Evolutionary conservation across 305 asterid genomes (phyloP).

Genomic region (Fraxinus sp.): DNA sequence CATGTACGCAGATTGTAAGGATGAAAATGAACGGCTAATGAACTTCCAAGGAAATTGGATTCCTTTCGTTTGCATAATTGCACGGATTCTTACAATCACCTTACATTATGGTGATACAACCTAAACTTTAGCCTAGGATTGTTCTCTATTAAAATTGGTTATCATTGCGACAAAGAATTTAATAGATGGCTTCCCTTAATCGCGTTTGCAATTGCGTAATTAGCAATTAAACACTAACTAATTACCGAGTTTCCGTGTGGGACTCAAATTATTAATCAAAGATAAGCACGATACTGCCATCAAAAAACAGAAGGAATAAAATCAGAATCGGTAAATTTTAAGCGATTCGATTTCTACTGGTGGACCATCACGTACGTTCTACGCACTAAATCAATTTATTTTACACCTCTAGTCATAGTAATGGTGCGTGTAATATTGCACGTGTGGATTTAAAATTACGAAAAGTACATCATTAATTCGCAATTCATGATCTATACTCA

Average conservation of each 20-base stretch:
- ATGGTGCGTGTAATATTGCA: no score
- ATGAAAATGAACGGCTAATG: constrained; percentile 33
- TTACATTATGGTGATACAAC: constrained; percentile 12
- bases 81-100: constrained; percentile 21
- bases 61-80: constrained; percentile 25
- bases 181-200: background rate
- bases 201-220: background rate
- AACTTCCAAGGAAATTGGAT: constrained; percentile 30
- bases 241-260: background rate
- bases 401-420: no score
- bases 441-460: background rate
- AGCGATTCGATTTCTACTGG: no score
- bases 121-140: background rate
- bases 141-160: constrained; percentile 3
- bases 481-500: no score
- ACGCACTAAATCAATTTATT: no score
- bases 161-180: background rate
- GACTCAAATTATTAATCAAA: background rate
- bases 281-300: background rate
- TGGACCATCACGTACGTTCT: no score
- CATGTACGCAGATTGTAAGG: constrained; percentile 12
- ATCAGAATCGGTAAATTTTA: no score
- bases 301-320: no score
- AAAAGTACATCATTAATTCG: no score
- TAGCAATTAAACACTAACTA: background rate